Percentiles rank a stretch among this genome's conserved stretches.
Evolutionary conservation across 768 basidiomycete species (phyloP).

Genomic region (Nidularia pulvinata): DNA sequence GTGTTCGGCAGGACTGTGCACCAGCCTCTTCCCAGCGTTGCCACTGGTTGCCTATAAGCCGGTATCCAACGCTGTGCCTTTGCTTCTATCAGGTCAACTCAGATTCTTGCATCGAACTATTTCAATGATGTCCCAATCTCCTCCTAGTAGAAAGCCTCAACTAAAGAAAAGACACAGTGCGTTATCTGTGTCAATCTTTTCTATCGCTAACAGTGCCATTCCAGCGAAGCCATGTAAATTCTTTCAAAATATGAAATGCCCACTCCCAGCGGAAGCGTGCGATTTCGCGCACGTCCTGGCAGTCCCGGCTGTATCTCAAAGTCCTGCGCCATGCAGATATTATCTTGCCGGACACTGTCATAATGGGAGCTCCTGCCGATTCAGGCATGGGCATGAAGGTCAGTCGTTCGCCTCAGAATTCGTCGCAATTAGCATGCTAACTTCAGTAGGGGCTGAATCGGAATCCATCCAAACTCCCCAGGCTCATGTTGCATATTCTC

Average conservation of each 20-base stretch:
- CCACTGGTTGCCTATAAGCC: no score
- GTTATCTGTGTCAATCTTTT: slow-evolving; percentile 3
- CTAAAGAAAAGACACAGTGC: slow-evolving; percentile 41
- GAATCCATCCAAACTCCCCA: no score
- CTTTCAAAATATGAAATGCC: slow-evolving; percentile 40
- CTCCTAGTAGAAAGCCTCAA: slow-evolving; percentile 17
- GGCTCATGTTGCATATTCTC: no score
- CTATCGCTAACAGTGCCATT: not conserved
- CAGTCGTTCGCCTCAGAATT: no score
- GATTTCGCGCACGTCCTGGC: slow-evolving; percentile 43
- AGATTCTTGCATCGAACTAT: no score
- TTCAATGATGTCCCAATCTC: no score
- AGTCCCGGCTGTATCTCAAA: slow-evolving; percentile 11
- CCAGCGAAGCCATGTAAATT: slow-evolving; percentile 51
- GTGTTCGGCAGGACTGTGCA: no score
- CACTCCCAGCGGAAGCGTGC: slow-evolving; percentile 41
- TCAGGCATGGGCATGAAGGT: slow-evolving; percentile 26
- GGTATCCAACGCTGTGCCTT: no score
- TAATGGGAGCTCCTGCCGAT: slow-evolving; percentile 34
- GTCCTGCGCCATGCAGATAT: slow-evolving; percentile 24
- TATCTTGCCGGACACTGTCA: slow-evolving; percentile 32
- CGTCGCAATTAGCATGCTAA: no score
- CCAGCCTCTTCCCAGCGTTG: no score
- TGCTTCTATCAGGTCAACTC: no score
- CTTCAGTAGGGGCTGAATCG: no score